Conservation (phyloP, 495 filamentous ascomycete genomes). For the Aspergillus panamensis region DNA sequence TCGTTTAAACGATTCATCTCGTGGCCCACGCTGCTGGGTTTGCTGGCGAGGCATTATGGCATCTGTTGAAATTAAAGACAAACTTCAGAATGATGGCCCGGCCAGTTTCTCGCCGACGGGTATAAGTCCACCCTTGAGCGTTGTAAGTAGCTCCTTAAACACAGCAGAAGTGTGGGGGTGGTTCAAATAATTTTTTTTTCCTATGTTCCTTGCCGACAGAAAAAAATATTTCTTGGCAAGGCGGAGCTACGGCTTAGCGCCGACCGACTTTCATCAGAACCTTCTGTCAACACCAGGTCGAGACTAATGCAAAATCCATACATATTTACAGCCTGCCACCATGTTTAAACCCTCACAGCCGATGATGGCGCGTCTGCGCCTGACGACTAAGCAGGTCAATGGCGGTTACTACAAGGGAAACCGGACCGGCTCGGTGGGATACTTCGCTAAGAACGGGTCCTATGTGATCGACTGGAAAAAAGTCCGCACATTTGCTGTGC, state of each 20-base stretch:
- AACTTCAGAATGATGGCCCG: slow-evolving; percentile 8
- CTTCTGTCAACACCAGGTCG: slow-evolving; percentile 9
- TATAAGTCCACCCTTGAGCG: not conserved
- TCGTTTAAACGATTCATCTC: slow-evolving; percentile 48
- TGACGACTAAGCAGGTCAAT: slow-evolving; percentile 89
- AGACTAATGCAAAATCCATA: not conserved
- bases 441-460: slow-evolving; percentile 78
- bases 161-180: slow-evolving; percentile 16
- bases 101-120: not conserved
- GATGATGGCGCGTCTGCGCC: slow-evolving; percentile 63
- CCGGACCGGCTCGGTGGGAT: slow-evolving; percentile 78
- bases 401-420: slow-evolving; percentile 98
- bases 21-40: slow-evolving; percentile 47
- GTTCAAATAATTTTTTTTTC: slow-evolving; percentile 29
- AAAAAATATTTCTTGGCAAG: slow-evolving; percentile 44
- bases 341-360: slow-evolving; percentile 69
- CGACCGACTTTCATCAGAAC: slow-evolving; percentile 22
- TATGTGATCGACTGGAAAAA: slow-evolving; percentile 80
- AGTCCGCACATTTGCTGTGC: slow-evolving; percentile 86
- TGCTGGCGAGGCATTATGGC: slow-evolving; percentile 65
- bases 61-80: slow-evolving; percentile 4
- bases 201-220: slow-evolving; percentile 17
- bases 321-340: slow-evolving; percentile 13
- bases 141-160: slow-evolving; percentile 4
- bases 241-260: slow-evolving; percentile 30